Base-by-base conservation (phyloP, 2,329 filamentous ascomycete species). In the Pseudocercospora cruenta region DNA sequence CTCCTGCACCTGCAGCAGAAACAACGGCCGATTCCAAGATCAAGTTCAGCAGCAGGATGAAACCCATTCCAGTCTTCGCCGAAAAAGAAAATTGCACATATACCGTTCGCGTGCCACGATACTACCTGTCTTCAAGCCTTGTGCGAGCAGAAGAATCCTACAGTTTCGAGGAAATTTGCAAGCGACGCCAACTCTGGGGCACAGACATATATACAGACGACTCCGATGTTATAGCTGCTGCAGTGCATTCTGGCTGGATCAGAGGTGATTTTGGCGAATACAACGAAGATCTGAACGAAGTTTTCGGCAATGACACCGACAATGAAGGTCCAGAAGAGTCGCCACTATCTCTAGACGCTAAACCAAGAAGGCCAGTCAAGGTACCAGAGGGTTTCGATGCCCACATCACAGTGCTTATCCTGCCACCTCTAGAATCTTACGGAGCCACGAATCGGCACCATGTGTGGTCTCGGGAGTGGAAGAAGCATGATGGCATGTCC, bases 171-270 rank as follows among this genome's bases (percentile, higher is more conserved):
- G 92, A 96, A 71, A 94, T 98, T 60, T 96, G 93, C 10, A 82
- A 88, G 7, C 87, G 92, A 36, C 87, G 91, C 21, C 91, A 92
- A 7, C 78, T 99, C 0, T 99, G 94, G 94, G 95, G 95, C 0
- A 95, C 93, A 0, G 94, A 96, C 43, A 86, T 99, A 6, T 98
- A 98, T 76, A 96, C 93, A 0, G 95, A 99, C 72, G 95, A 99
- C 78, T 97, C 93, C 0, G 95, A 99, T 75, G 88, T 95, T 0
- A 86, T 99, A 24, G 94, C 93, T 0, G 94, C 94, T 1, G 94
- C 94, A 66, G 94, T 99, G 54, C 95, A 99, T 77, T 89, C 90
- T 1, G 95, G 95, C 3, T 98, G 93, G 89, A 91, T 99, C 71
- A 89, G 90, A 49, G 94, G 94, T 36, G 92, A 94, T 73, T 97